Conservation (phyloP, 129 eudicot genomes). For the Apium graveolens region DNA sequence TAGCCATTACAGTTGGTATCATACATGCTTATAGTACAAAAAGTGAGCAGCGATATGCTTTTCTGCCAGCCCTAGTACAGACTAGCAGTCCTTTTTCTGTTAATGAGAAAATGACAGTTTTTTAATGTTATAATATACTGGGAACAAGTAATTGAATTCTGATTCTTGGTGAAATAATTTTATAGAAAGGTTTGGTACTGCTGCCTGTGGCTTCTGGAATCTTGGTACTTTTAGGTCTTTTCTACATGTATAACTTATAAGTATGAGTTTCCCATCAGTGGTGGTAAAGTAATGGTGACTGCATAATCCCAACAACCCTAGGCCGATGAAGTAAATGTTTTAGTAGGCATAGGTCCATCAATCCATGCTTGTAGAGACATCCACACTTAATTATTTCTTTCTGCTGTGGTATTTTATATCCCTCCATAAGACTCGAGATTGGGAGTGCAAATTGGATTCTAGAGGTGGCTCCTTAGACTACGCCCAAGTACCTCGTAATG, state of each 20-base stretch:
- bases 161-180: too few relatives aligned
- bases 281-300: too few relatives aligned
- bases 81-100: not conserved
- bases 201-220: not conserved
- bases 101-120: not conserved
- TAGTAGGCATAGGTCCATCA: not conserved
- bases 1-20: not conserved
- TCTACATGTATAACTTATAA: too few relatives aligned
- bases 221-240: too few relatives aligned
- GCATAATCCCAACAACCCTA: not conserved
- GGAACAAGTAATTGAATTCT: too few relatives aligned
- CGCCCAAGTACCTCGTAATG: too few relatives aligned
- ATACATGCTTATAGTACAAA: not conserved
- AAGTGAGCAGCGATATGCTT: not conserved
- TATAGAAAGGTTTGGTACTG: not conserved
- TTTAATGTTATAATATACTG: too few relatives aligned
- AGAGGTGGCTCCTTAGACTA: not conserved
- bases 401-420: not conserved
- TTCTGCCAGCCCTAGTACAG: not conserved
- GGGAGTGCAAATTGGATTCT: not conserved
- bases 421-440: too few relatives aligned
- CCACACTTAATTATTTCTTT: not conserved
- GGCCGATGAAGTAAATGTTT: not conserved
- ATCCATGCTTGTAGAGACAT: not conserved
- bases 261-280: too few relatives aligned